Percentiles rank a stretch among this genome's conserved stretches.
Evolutionary conservation across 2,329 filamentous ascomycete species (phyloP).

Genomic region (Neobulgaria alba): DNA sequence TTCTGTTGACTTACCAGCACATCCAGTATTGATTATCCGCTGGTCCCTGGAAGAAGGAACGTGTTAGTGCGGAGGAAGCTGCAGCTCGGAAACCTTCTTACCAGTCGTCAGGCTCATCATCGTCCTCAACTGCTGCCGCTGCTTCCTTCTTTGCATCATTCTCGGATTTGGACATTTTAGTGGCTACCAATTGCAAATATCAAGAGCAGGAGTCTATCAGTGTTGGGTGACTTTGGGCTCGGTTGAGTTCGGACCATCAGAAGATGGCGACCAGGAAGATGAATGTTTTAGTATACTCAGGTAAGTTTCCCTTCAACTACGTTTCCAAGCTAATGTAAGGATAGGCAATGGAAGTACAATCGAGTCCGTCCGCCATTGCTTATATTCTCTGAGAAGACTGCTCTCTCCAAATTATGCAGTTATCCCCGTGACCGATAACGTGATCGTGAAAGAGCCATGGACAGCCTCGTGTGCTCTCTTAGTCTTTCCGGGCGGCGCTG

Average conservation of each 20-base stretch:
- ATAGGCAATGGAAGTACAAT: slow-evolving; percentile 75
- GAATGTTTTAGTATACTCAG: slow-evolving; percentile 90
- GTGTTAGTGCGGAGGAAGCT: slow-evolving; percentile 16
- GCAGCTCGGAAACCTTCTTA: slow-evolving; percentile 34
- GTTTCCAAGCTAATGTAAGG: no score
- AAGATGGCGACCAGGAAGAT: slow-evolving; percentile 59
- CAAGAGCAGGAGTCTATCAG: no score
- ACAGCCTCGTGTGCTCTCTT: slow-evolving; percentile 75
- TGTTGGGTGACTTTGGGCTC: slow-evolving; percentile 10
- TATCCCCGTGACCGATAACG: slow-evolving; percentile 69
- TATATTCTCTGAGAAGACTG: slow-evolving; percentile 77
- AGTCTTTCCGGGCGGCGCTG: slow-evolving; percentile 89
- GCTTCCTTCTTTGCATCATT: slow-evolving; percentile 24
- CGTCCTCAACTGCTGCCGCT: slow-evolving; percentile 41
- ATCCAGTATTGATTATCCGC: slow-evolving; percentile 94
- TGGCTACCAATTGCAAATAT: background rate
- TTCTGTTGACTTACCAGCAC: slow-evolving; percentile 75
- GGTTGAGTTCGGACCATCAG: slow-evolving; percentile 17
- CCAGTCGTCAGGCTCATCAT: slow-evolving; percentile 95
- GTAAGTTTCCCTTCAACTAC: slow-evolving; percentile 43
- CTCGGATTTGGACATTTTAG: slow-evolving; percentile 26
- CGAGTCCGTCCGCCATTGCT: slow-evolving; percentile 82
- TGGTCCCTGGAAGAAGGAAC: slow-evolving; percentile 63
- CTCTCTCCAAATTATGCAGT: slow-evolving; percentile 90
- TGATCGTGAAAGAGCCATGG: slow-evolving; percentile 89